Evolutionary conservation across 2,329 filamentous ascomycete genomes (phyloP).

Genomic region (Pyrenochaeta sp.): DNA sequence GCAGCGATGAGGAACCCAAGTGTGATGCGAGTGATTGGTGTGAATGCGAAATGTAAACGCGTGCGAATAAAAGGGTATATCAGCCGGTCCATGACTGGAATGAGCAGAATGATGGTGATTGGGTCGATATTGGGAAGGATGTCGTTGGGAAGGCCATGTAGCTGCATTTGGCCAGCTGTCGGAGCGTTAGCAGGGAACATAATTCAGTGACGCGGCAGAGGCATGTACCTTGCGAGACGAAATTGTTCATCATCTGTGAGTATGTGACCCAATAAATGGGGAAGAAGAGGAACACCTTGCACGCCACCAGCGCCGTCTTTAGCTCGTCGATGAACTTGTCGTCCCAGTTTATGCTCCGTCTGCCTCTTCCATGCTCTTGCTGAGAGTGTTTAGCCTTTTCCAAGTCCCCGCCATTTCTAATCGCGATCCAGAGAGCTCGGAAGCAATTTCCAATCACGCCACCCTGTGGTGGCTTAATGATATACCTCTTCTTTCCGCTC

Average conservation of each 20-base stretch:
- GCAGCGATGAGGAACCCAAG: conserved; percentile 63
- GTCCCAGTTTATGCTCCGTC: conserved; percentile 63
- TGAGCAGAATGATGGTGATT: conserved; percentile 57
- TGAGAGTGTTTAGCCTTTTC: conserved; percentile 71
- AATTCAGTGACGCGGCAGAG: neutral
- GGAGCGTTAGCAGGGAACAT: neutral
- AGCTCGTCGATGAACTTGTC: conserved; percentile 77
- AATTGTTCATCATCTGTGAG: conserved; percentile 58
- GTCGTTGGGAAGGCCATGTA: conserved; percentile 59
- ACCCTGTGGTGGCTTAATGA: conserved; percentile 49
- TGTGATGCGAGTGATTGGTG: conserved; percentile 62
- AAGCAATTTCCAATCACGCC: conserved; percentile 57
- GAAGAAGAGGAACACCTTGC: conserved; percentile 70
- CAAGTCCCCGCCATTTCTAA: conserved; percentile 61
- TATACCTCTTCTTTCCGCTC: conserved; percentile 43
- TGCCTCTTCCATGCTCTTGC: conserved; percentile 52
- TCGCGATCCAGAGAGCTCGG: conserved; percentile 66
- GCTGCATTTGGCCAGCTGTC: conserved; percentile 55
- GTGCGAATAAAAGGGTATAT: conserved; percentile 57
- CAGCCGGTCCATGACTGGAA: conserved; percentile 55
- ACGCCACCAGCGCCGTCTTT: conserved; percentile 71
- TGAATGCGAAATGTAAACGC: conserved; percentile 51
- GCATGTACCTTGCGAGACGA: conserved; percentile 54
- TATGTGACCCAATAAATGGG: conserved; percentile 58
- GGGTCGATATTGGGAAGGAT: conserved; percentile 60